These are phyloP conservation scores for Naganishia albida DNA, from an alignment of 1,284 basidiomycete species.

Conservation along the genomic window DNA sequence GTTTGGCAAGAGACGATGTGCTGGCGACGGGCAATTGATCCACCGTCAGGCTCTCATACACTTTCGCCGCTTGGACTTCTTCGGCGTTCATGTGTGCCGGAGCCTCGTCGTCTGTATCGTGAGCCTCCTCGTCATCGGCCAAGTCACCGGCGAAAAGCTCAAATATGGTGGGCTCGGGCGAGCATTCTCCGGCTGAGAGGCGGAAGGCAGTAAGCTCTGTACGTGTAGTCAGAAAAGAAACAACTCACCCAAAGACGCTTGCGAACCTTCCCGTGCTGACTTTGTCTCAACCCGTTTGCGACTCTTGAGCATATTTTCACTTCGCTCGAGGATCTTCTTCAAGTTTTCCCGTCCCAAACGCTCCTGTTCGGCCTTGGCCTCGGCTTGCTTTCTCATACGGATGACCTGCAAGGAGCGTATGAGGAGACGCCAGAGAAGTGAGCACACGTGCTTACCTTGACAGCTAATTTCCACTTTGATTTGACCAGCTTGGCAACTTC, in stretches of 20 bases:
- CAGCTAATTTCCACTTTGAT: slow-evolving; percentile 80
- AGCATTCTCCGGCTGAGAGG: not conserved
- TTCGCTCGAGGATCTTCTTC: slow-evolving; percentile 86
- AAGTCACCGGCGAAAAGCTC: slow-evolving; percentile 45
- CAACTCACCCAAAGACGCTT: slow-evolving; percentile 27
- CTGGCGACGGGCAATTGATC: not conserved
- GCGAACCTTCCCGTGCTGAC: slow-evolving; percentile 39
- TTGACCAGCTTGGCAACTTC: slow-evolving; percentile 64
- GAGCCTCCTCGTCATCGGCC: slow-evolving; percentile 39
- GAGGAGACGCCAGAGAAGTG: not conserved
- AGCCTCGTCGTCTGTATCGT: slow-evolving; percentile 32
- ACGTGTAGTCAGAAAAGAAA: not conserved
- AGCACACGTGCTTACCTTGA: slow-evolving; percentile 61
- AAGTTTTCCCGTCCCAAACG: slow-evolving; percentile 77
- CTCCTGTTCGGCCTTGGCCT: slow-evolving; percentile 65
- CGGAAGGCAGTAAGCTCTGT: not conserved
- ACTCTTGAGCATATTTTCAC: slow-evolving; percentile 79
- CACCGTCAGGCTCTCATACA: slow-evolving; percentile 7
- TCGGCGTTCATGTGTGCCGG: slow-evolving; percentile 28
- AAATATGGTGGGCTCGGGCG: slow-evolving; percentile 17
- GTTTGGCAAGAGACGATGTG: not conserved
- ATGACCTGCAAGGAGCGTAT: slow-evolving; percentile 57
- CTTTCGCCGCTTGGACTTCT: slow-evolving; percentile 34
- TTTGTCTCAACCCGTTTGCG: slow-evolving; percentile 56
- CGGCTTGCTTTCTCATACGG: slow-evolving; percentile 65